Base-by-base conservation (phyloP, 495 filamentous ascomycete genomes). In the Penicillium lividum region DNA sequence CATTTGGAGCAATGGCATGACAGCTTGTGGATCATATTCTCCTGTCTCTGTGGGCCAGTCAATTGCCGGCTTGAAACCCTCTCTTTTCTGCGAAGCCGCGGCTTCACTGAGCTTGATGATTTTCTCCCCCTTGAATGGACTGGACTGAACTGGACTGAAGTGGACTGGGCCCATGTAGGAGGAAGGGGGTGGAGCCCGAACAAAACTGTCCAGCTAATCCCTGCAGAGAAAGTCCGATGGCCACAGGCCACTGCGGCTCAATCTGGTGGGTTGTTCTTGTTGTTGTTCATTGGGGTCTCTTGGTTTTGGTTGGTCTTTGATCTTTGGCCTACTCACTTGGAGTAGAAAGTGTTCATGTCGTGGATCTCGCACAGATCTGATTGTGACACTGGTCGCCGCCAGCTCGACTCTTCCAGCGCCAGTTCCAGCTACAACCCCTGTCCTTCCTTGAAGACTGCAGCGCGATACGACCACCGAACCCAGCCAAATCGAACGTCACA, bases 1-100 rank as follows among this genome's bases (percentile, higher is more conserved):
- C 11, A n/a, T 33, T 15, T 56, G 31, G 56, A 53, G 56, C 57
- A 63, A 63, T 60, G 25, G 61, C 33, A 56, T 47, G 18, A 28
- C 44, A 8, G 44, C 22, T 13, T 25, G 44, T 47, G 44, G 44
- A 47, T 18, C 44, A 47, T n/a, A 13, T 7, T 11, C 8, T 5
- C 33, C 13, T 18, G 7, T 18, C 50, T 52, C 50, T 36, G 44
- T 47, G 18, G 44, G 15, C 38, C 38, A 40, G 38, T 40, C 15
- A 40, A 16, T 40, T 15, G 38, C 15, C 13, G 15, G 15, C 15
- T 16, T 40, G 15, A 1, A 40, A n/a, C 38, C 15, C 38, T 40
- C n/a, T 36, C 33, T 11, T 40, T 40, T 7, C 38, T 16, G 38
- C 38, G 15, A 4, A 16, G 38, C 6, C 38, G 2, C 38, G 15